Evolutionary conservation across 306 rosid species (phyloP), one percentile per base, ranked within the genome.

Genomic region (Quercus variabilis): DNA sequence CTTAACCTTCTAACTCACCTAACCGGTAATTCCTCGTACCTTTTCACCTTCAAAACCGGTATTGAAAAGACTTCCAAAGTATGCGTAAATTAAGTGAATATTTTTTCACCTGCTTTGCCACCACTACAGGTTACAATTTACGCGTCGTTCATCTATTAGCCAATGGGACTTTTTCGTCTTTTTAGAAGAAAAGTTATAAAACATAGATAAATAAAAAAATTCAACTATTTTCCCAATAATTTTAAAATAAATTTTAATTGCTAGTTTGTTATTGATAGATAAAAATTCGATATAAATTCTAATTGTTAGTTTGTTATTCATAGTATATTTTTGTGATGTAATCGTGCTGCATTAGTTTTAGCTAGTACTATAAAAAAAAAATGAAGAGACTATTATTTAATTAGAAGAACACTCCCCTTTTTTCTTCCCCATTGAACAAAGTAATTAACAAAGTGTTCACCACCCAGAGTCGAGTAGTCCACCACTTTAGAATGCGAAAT

Each of bases 41-140:
- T 80, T 86, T 86, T 75, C 83, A 82, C 87, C 77, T 69, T 55
- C 81, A 69, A 4, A 20, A 20, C 79, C 76, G 78, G 79, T 79
- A 63, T 75, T 81, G 76, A 6, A 21, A 18, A 51, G 43, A 69
- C 43, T 70, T 35, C 43, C 2, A 43, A 5, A 69, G 67, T 71
- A 20, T 49, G 60, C 43, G 63, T 43, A 23, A 46, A 58, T 31
- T 9, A 49, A 9, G 72, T 68, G 3, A n/a, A 46, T 78, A 38
- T 57, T 46, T 21, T 21, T 23, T 1, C 64, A 25, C 14, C 23
- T 6, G 18, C 19, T 55, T 49, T 21, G 8, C 64, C 52, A 64
- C 35, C 2, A 35, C 71, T 13, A 21, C 41, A 6, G 4, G 70
- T 1, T 5, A 0, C 0, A 0, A 4, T 17, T n/a, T 6, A 79